Percentiles rank a stretch among this genome's conserved stretches.
These are phyloP conservation scores for Coemansia sp. DNA, from an alignment of 192 early-diverging fungal species.

Conservation along the genomic window DNA sequence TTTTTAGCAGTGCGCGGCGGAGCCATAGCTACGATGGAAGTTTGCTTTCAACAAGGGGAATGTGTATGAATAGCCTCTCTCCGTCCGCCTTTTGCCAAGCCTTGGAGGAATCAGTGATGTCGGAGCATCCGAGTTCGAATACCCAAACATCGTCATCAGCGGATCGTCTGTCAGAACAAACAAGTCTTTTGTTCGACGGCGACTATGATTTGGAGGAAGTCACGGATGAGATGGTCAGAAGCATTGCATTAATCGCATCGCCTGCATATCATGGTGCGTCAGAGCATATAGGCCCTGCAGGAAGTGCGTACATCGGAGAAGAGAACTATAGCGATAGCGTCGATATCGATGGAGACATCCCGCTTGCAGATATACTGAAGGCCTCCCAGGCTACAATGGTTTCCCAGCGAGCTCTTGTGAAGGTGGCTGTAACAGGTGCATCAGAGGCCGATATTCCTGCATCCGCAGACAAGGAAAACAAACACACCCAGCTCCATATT, in stretches of 20 bases:
- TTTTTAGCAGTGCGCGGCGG: background rate
- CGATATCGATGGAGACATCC: slow-evolving; percentile 17
- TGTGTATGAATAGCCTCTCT: background rate
- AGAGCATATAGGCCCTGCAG: background rate
- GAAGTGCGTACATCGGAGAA: background rate
- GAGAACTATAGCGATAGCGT: background rate
- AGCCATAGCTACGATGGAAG: background rate
- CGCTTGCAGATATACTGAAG: slow-evolving; percentile 27
- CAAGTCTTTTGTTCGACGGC: slow-evolving; percentile 31
- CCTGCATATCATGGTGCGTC: background rate
- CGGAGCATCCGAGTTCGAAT: background rate
- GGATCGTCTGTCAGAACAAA: background rate
- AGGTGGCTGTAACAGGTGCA: background rate
- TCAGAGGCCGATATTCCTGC: background rate
- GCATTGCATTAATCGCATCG: background rate
- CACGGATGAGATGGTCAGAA: background rate
- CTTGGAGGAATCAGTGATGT: background rate
- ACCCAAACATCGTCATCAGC: background rate
- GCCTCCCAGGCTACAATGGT: slow-evolving; percentile 1
- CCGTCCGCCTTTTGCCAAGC: background rate
- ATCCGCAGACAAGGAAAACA: background rate
- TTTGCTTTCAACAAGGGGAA: background rate
- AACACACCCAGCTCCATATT: background rate
- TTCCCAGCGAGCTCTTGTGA: slow-evolving; percentile 2
- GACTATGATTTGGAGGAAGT: background rate